Conservation (phyloP, 2,329 filamentous ascomycete species). For the Neopestalotiopsis sp. region DNA sequence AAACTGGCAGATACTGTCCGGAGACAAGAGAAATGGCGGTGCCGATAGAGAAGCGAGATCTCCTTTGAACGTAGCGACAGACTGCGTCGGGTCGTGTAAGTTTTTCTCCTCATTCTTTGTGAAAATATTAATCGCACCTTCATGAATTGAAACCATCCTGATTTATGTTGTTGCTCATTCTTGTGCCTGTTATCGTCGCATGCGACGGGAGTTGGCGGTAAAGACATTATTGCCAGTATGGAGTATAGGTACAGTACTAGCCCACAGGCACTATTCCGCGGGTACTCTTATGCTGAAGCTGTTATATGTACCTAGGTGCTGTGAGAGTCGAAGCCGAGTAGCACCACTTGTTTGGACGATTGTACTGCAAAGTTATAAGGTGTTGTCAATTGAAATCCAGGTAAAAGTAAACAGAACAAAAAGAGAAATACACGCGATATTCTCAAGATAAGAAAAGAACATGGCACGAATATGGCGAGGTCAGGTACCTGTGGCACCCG, state of each 20-base stretch:
- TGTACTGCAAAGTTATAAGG: background rate
- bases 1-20: slow-evolving; percentile 79
- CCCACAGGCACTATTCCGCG: too few relatives aligned
- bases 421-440: background rate
- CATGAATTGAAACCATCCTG: slow-evolving; percentile 35
- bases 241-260: background rate
- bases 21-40: slow-evolving; percentile 81
- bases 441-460: background rate
- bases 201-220: slow-evolving; percentile 8
- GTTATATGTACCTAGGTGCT: too few relatives aligned
- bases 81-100: slow-evolving; percentile 45
- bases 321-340: background rate
- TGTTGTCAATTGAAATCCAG: background rate
- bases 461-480: background rate
- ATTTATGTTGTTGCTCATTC: slow-evolving; percentile 31
- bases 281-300: background rate
- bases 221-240: background rate
- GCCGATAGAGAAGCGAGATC: slow-evolving; percentile 82
- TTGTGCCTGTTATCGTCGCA: slow-evolving; percentile 28
- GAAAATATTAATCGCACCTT: slow-evolving; percentile 25
- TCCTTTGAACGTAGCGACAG: slow-evolving; percentile 81
- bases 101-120: background rate
- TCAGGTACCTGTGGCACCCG: background rate
- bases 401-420: background rate
- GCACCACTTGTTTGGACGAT: too few relatives aligned